These are phyloP conservation scores for Firmiana major DNA, from an alignment of 345 rosid species.

Conservation along the genomic window DNA sequence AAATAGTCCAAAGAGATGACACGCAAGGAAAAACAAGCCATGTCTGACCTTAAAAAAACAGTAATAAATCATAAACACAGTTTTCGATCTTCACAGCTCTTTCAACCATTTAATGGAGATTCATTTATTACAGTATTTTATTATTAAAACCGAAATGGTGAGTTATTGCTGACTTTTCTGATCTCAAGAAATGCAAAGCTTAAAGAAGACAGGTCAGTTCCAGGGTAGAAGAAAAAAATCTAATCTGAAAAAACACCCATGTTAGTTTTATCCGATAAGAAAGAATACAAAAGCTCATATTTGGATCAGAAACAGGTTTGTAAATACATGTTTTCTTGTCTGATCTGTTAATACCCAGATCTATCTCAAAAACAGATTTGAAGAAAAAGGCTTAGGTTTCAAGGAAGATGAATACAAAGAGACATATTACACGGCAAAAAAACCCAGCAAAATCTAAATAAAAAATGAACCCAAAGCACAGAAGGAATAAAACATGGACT, in stretches of 20 bases:
- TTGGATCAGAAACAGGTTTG: conserved; percentile 3
- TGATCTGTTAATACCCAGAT: background rate
- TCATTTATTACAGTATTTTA: background rate
- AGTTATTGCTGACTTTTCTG: background rate
- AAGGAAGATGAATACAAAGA: background rate
- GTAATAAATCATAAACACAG: background rate
- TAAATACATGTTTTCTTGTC: background rate
- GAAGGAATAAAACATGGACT: background rate
- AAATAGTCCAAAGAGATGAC: background rate
- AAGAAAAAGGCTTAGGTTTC: background rate
- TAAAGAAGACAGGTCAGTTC: background rate
- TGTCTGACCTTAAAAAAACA: background rate
- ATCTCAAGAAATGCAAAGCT: background rate
- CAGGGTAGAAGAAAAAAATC: background rate
- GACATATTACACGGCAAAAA: conserved; percentile 3
- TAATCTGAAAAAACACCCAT: background rate
- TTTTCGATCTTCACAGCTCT: conserved; percentile 3
- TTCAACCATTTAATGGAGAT: background rate
- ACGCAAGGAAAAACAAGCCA: conserved; percentile 11
- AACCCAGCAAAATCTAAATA: background rate
- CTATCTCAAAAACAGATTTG: conserved; percentile 16
- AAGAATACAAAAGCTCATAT: background rate
- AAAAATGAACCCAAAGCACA: background rate
- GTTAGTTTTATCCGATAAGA: background rate
- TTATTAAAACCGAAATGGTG: background rate